A percentile compares a stretch with the other conserved stretches of the same genome.
These are phyloP conservation scores for Boletus edulis DNA, from an alignment of 768 basidiomycete genomes.

Conservation along the genomic window DNA sequence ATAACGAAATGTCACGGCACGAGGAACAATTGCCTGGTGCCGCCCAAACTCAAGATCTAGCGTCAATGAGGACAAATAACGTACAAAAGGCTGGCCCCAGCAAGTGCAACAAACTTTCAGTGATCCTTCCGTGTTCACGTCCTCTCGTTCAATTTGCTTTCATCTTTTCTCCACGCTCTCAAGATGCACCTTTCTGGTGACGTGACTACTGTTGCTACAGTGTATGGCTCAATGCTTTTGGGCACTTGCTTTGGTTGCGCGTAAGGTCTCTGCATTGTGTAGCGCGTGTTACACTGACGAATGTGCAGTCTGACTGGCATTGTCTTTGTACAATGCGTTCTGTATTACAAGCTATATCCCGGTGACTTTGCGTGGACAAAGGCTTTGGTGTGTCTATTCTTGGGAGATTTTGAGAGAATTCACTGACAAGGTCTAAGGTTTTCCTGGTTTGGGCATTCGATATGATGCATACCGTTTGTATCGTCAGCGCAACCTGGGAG, in stretches of 20 bases:
- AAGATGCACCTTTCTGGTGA: conserved; percentile 27
- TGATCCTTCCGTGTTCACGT: conserved; percentile 29
- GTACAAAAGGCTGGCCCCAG: conserved; percentile 25
- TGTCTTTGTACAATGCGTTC: conserved; percentile 30
- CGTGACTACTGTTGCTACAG: conserved; percentile 29
- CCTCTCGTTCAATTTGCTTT: conserved; percentile 25
- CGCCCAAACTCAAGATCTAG: conserved; percentile 19
- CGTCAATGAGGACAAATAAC: conserved; percentile 34
- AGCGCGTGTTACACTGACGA: conserved; percentile 1
- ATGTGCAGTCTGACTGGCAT: conserved; percentile 28
- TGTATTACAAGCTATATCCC: conserved; percentile 33
- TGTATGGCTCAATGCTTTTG: conserved; percentile 31
- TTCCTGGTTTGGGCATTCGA: conserved; percentile 29
- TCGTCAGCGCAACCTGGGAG: conserved; percentile 25
- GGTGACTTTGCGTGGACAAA: conserved; percentile 26
- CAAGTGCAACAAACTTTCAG: conserved; percentile 1
- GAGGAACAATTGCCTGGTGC: conserved; percentile 10
- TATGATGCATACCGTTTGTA: conserved; percentile 29
- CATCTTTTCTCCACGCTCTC: not conserved
- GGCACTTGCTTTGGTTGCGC: conserved; percentile 31
- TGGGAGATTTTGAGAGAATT: not conserved
- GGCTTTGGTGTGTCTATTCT: conserved; percentile 18
- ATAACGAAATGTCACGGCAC: conserved; percentile 20
- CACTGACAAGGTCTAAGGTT: conserved; percentile 15
- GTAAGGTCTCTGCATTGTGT: conserved; percentile 8